These are phyloP conservation scores for Rugonectria rugulosa DNA, from an alignment of 2,329 filamentous ascomycete genomes.

Conservation along the genomic window DNA sequence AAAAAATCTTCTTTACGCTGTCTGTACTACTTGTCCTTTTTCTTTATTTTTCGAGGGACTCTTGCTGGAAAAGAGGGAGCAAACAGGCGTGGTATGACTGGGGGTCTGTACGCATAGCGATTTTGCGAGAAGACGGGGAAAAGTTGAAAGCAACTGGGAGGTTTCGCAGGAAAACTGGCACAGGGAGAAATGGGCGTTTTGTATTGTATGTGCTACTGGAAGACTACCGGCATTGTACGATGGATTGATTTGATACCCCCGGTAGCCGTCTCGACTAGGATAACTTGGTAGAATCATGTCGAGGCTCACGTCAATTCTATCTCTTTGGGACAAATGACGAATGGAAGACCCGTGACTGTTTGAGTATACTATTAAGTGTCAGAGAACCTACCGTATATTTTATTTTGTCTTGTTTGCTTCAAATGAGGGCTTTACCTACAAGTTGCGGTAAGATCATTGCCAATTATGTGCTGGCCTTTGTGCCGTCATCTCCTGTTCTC, in stretches of 20 bases:
- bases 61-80: not conserved
- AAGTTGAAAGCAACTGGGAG: not conserved
- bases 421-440: not conserved
- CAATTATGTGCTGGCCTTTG: not conserved
- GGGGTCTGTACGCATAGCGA: no score
- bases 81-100: not conserved
- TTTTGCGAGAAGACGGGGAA: not conserved
- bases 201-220: not conserved
- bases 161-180: conserved; percentile 4
- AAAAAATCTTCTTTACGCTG: not conserved
- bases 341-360: no score
- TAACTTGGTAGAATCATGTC: conserved; percentile 5
- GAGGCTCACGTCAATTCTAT: conserved; percentile 9
- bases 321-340: not conserved
- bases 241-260: conserved; percentile 19
- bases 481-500: not conserved
- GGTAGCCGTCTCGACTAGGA: conserved; percentile 2
- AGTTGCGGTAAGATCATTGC: not conserved
- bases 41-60: not conserved
- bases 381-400: no score
- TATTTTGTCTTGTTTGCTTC: not conserved
- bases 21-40: not conserved
- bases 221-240: not conserved
- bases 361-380: no score
- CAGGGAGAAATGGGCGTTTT: not conserved